Evolutionary conservation across 2,329 filamentous ascomycete genomes (phyloP).

Genomic region (Penicillium freii): DNA sequence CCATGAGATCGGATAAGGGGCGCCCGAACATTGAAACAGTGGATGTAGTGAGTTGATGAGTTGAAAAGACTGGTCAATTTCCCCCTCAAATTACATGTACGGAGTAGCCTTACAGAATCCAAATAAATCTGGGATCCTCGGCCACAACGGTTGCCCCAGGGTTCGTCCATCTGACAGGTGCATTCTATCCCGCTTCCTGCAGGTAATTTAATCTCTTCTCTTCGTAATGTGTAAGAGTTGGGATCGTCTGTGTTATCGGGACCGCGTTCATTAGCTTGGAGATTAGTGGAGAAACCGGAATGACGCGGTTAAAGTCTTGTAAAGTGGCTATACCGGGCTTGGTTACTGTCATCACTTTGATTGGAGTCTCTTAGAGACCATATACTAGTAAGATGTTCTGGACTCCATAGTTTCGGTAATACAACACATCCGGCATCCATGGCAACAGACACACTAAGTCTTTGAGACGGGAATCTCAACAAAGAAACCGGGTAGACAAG

Average conservation of each 20-base stretch:
- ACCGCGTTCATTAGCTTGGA: constrained; percentile 6
- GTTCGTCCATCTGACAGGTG: constrained; percentile 25
- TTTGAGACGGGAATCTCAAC: constrained; percentile 1
- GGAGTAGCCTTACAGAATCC: background rate
- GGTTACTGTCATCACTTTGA: constrained; percentile 1
- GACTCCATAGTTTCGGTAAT: background rate
- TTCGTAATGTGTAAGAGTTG: background rate
- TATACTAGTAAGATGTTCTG: background rate
- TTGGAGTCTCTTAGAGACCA: background rate
- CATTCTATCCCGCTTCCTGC: constrained; percentile 14
- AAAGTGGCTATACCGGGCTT: background rate
- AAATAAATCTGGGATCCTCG: constrained; percentile 13
- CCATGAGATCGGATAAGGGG: constrained; percentile 7
- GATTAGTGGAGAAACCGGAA: constrained; percentile 7
- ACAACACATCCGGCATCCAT: background rate
- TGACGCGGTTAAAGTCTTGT: constrained; percentile 6
- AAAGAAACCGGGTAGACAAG: background rate
- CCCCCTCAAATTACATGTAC: background rate
- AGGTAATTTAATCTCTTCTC: constrained; percentile 14
- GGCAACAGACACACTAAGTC: constrained; percentile 5
- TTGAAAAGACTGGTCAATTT: background rate
- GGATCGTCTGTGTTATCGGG: constrained; percentile 19
- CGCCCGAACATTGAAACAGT: constrained; percentile 4
- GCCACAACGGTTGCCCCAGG: constrained; percentile 28
- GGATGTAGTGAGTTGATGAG: background rate